Base-by-base conservation (phyloP, 2,329 filamentous ascomycete genomes). In the Colletotrichum sp. region DNA sequence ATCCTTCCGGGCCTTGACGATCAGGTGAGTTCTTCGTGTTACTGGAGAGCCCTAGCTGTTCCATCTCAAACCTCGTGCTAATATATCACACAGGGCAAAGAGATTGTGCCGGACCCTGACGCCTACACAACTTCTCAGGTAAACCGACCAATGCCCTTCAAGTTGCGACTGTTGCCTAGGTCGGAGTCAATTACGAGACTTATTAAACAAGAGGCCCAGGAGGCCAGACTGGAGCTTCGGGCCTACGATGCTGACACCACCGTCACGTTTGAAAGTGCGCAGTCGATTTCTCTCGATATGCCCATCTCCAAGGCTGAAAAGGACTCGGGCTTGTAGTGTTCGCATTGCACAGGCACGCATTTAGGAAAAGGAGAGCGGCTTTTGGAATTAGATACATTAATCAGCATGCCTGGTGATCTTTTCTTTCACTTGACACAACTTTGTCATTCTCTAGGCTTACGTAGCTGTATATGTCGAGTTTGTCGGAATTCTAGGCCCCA, bases 121-220 rank as follows among this genome's bases (percentile, higher is more conserved):
- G 52, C 52, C 10, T 57, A 57, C 52, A 57, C 52, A 57, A 26
- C 24, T 28, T 57, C 52, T 26, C 52, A 57, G 52, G 52, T 57
- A 0, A 57, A 57, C 24, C 52, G 52, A 57, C 52, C 52, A 18
- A 57, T 57, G 24, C 52, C 52, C 12, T 57, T 57, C 52, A 57
- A 57, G 52, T 57, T 57, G 13, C 52, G 52, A 57, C 24, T 57
- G 13, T 12, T 57, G 52, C 52, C 52, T 21, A 57, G 52, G 24
- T 57, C 52, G 52, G 52, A 57, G 52, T 57, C 52, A 9, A 57
- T 24, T 26, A 28, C 52, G 13, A 57, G 21, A 26, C 52, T 57
- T 28, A 57, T 57, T 9, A 57, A 57, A 57, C 52, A 26, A 57
- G 21, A 57, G 21, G 24, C 52, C 2, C 52, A 24, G 13, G 52